These are phyloP conservation scores for Hypoxylon intermedium DNA, from an alignment of 495 filamentous ascomycete genomes.

Conservation along the genomic window DNA sequence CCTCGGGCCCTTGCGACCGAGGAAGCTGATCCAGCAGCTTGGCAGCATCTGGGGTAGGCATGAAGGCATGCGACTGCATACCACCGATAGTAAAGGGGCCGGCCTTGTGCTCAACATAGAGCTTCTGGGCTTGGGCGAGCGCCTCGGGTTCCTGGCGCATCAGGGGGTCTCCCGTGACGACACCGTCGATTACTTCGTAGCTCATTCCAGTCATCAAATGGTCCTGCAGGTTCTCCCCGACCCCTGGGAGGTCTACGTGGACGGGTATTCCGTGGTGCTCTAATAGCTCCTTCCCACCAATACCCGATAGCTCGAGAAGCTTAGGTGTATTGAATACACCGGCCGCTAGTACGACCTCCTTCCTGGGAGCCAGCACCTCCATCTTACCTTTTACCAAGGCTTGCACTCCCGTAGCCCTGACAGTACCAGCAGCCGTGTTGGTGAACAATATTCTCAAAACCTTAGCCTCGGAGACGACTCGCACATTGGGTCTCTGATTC, in stretches of 20 bases:
- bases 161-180: conserved; percentile 17
- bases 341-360: conserved; percentile 55
- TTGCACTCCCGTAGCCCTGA: conserved; percentile 45
- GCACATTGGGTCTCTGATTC: conserved; percentile 51
- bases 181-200: conserved; percentile 24
- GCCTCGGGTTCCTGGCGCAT: conserved; percentile 29
- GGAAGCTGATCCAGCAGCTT: conserved; percentile 15
- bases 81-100: conserved; percentile 28
- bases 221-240: conserved; percentile 49
- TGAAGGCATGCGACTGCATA: conserved; percentile 31
- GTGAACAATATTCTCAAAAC: conserved; percentile 52
- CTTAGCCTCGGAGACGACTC: conserved; percentile 52
- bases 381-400: conserved; percentile 41
- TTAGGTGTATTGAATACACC: conserved; percentile 57
- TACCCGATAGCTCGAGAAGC: conserved; percentile 57
- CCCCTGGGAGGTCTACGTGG: conserved; percentile 39
- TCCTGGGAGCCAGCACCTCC: conserved; percentile 34
- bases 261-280: conserved; percentile 35
- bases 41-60: conserved; percentile 12
- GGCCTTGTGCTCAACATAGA: conserved; percentile 20
- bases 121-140: conserved; percentile 12
- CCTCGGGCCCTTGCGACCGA: not conserved
- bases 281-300: conserved; percentile 45
- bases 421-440: conserved; percentile 45
- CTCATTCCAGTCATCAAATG: conserved; percentile 48